Conservation (phyloP, 2,329 filamentous ascomycete species). For the Thielaviopsis populi region DNA sequence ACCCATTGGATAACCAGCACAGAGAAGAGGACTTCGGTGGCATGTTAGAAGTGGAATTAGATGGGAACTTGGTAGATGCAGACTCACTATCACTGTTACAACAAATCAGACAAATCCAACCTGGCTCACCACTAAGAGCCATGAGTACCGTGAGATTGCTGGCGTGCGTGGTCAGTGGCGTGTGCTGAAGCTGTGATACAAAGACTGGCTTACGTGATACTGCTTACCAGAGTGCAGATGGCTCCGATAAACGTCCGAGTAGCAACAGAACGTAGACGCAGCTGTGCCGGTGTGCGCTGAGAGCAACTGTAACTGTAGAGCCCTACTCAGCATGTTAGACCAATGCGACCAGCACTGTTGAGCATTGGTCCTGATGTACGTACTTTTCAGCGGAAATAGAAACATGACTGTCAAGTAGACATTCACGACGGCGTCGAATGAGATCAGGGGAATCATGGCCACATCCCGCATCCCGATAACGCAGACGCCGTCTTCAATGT, state of each 20-base stretch:
- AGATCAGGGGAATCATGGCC: constrained; percentile 46
- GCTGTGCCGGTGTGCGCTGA: constrained; percentile 27
- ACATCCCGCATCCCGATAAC: constrained; percentile 45
- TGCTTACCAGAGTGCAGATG: constrained; percentile 40
- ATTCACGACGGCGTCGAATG: constrained; percentile 45
- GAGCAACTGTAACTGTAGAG: constrained; percentile 40
- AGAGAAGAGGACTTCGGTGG: constrained; percentile 38
- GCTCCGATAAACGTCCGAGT: constrained; percentile 45
- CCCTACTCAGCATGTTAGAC: constrained; percentile 24
- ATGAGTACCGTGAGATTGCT: constrained; percentile 46
- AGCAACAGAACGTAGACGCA: constrained; percentile 36
- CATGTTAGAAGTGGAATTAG: not conserved
- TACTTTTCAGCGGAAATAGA: constrained; percentile 42
- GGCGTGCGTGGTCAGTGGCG: constrained; percentile 3
- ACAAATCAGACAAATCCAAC: constrained; percentile 50
- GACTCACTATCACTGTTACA: constrained; percentile 47
- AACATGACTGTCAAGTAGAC: constrained; percentile 50
- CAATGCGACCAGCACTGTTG: not conserved
- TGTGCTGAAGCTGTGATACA: not conserved
- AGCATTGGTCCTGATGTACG: constrained; percentile 17
- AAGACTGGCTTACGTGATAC: constrained; percentile 34
- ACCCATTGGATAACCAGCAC: constrained; percentile 49
- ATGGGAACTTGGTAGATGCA: not conserved
- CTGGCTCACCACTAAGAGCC: constrained; percentile 44
- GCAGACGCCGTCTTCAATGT: constrained; percentile 39